These are phyloP conservation scores for Eucalyptus erythrocorys DNA, from an alignment of 345 rosid genomes.

Conservation along the genomic window DNA sequence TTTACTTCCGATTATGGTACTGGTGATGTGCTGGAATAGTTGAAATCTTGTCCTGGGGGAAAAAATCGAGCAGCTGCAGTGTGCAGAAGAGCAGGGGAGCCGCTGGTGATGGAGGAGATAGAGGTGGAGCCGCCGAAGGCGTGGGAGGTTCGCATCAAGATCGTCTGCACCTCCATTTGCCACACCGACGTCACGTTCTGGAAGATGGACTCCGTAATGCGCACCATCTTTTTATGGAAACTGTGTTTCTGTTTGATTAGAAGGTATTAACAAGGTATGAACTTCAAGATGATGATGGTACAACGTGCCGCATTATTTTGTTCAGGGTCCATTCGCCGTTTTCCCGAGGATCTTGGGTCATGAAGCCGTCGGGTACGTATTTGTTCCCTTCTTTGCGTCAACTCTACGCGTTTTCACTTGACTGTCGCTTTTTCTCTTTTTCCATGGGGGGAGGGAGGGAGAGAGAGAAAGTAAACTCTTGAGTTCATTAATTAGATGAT, in stretches of 20 bases:
- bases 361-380: slow-evolving; percentile 58
- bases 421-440: neutral
- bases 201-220: slow-evolving; percentile 30
- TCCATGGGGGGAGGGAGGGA: neutral
- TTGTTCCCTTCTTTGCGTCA: neutral
- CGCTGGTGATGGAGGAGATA: slow-evolving; percentile 48
- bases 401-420: neutral
- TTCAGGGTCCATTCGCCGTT: slow-evolving; percentile 26
- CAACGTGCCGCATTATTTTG: neutral
- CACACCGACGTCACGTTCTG: slow-evolving; percentile 46
- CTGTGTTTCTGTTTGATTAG: too few relatives aligned
- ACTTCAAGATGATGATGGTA: neutral
- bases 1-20: neutral
- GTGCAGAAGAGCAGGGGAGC: slow-evolving; percentile 35
- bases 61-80: slow-evolving; percentile 34
- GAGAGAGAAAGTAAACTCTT: neutral
- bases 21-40: neutral
- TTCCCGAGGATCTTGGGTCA: slow-evolving; percentile 69
- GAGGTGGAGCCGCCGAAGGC: slow-evolving; percentile 64
- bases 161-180: slow-evolving; percentile 65
- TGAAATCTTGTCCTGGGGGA: neutral
- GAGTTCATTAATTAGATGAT: neutral
- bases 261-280: neutral
- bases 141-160: slow-evolving; percentile 58
- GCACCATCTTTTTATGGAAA: neutral